Conservation (phyloP, 805 yeast species). For the Starmera dryadoides region DNA sequence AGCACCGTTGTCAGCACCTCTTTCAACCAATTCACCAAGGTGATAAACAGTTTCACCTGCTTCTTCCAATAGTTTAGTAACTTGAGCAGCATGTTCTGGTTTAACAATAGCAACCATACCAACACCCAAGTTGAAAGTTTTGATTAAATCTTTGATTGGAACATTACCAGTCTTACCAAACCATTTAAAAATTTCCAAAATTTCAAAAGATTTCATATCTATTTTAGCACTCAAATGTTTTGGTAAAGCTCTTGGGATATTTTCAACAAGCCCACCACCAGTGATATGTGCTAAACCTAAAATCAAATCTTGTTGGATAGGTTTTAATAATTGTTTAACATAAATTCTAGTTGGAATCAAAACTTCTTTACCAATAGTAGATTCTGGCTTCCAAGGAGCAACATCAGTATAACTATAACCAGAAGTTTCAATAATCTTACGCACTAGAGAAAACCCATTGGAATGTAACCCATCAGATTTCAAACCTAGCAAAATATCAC, state of each 20-base stretch:
- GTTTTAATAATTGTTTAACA: conserved; percentile 81
- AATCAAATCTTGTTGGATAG: conserved; percentile 57
- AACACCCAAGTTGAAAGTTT: conserved; percentile 92
- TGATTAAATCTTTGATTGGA: conserved; percentile 75
- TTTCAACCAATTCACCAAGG: conserved; percentile 54
- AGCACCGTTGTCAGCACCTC: conserved; percentile 39
- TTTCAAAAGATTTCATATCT: conserved; percentile 74
- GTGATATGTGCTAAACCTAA: conserved; percentile 95
- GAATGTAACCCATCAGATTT: conserved; percentile 94
- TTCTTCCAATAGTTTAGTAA: conserved; percentile 42
- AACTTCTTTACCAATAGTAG: conserved; percentile 78
- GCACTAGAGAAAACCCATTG: conserved; percentile 90
- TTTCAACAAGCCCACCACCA: conserved; percentile 97
- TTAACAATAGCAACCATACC: conserved; percentile 92
- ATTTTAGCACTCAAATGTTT: conserved; percentile 68
- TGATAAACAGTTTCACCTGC: conserved; percentile 72
- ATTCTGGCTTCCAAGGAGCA: conserved; percentile 78
- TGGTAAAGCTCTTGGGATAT: conserved; percentile 93
- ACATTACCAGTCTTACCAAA: conserved; percentile 87
- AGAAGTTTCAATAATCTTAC: conserved; percentile 79
- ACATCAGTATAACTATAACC: conserved; percentile 62
- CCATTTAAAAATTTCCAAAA: conserved; percentile 91
- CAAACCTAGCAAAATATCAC: conserved; percentile 81
- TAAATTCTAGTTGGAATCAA: conserved; percentile 90
- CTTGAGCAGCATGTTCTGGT: conserved; percentile 53